Evolutionary conservation across 1,284 basidiomycete species (phyloP).

Genomic region (Ustilago hordei): DNA sequence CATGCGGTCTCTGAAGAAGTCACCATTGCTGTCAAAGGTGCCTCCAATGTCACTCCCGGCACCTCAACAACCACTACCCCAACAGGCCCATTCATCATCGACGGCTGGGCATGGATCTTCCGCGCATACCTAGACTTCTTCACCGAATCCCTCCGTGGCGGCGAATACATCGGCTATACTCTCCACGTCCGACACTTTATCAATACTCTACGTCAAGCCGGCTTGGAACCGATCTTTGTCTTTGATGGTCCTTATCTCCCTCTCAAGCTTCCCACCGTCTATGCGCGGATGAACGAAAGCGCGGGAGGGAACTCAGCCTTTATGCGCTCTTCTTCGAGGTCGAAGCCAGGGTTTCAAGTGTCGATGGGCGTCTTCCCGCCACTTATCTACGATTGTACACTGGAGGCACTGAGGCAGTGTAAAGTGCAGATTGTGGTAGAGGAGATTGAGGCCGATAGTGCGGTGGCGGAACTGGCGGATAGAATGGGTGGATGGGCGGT

Average conservation of each 20-base stretch:
- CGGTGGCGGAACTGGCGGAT: conserved; percentile 57
- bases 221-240: conserved; percentile 57
- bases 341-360: conserved; percentile 44
- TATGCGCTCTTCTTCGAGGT: conserved; percentile 50
- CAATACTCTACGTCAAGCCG: conserved; percentile 31
- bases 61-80: neutral
- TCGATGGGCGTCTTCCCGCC: conserved; percentile 51
- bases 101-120: conserved; percentile 62
- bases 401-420: conserved; percentile 40
- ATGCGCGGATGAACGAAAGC: conserved; percentile 24
- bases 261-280: conserved; percentile 50
- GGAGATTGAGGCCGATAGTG: conserved; percentile 57
- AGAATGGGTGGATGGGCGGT: conserved; percentile 53
- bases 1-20: conserved; percentile 46
- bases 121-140: conserved; percentile 50
- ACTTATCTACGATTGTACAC: conserved; percentile 41
- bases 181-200: conserved; percentile 31
- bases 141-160: conserved; percentile 45
- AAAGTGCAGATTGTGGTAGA: conserved; percentile 49
- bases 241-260: conserved; percentile 59
- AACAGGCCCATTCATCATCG: conserved; percentile 45
- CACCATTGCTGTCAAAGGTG: conserved; percentile 16
- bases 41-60: neutral
- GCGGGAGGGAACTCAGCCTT: conserved; percentile 48
- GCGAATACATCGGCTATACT: conserved; percentile 47